Evolutionary conservation across 768 basidiomycete species (phyloP), one percentile per base, ranked within the genome.

Genomic region (Lactarius deliciosus): DNA sequence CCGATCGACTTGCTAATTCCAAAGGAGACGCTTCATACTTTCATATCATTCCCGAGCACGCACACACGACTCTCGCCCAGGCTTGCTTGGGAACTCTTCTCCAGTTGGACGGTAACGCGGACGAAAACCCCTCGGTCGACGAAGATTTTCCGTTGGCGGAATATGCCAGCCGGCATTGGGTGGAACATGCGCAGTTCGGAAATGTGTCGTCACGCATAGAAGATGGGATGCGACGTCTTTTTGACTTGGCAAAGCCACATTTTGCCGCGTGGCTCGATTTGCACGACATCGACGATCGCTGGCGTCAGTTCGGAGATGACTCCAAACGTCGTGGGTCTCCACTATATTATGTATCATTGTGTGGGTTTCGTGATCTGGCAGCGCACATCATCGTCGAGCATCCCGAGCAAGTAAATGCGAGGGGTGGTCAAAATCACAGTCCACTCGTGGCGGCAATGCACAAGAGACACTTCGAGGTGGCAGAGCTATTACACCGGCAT

Each of bases 271-370:
- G 47, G 47, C 22, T 50, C 5, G 4, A 13, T 0, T 50, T 50
- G 47, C 5, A 22, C 22, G 22, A 50, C 22, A 25, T 50, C 47
- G 47, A 50, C 47, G 3, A 15, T 13, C 1, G 0, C 11, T 50
- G 47, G 47, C 0, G 0, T 22, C 0, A 13, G 0, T 22, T 22
- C 45, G 9, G 10, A 22, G 2, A 47, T 22, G 2, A 0, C 2
- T 1, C 8, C 11, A 11, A 9, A 34, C 0, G 0, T 22, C n/a
- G n/a, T 47, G 45, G 45, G 11, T 47, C 45, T 47, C 45, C 45
- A 11, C n/a, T 47, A 10, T 47, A 47, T 22, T 47, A 47, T 11
- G 47, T 22, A 1, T 50, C 47, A 4, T 50, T 50, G 11, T 50
- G n/a, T 0, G 47, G 47, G 4, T 50, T 50, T 50, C n/a, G 11